Conservation (phyloP, 768 basidiomycete species). For the Pleurotus eryngii region DNA sequence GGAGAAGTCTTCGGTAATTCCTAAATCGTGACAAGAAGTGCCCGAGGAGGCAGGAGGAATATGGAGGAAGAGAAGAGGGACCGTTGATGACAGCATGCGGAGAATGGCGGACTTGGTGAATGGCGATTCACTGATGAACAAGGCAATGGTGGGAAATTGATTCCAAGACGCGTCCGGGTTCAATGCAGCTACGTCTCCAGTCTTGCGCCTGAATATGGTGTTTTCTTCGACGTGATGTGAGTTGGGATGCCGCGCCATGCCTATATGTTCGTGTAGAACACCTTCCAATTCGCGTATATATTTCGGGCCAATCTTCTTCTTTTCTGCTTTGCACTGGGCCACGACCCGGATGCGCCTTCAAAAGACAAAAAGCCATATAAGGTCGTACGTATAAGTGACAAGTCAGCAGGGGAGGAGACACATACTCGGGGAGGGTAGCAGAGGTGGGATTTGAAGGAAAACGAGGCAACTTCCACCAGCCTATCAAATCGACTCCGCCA, state of each 20-base stretch:
- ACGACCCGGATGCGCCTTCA: constrained; percentile 69
- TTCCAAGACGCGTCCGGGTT: too few relatives aligned
- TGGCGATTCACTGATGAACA: constrained; percentile 77
- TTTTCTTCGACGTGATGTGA: neutral
- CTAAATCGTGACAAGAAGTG: neutral
- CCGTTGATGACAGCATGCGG: constrained; percentile 67
- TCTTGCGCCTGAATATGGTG: neutral
- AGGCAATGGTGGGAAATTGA: constrained; percentile 50
- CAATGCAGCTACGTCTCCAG: too few relatives aligned
- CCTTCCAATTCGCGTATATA: constrained; percentile 90
- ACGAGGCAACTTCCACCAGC: constrained; percentile 89
- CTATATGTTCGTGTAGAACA: constrained; percentile 58
- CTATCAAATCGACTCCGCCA: constrained; percentile 83
- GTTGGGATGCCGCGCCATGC: constrained; percentile 8
- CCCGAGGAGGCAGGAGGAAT: constrained; percentile 45
- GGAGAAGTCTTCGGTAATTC: constrained; percentile 12
- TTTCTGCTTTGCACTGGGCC: constrained; percentile 91
- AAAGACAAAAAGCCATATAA: neutral
- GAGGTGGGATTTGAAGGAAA: neutral
- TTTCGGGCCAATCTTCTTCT: constrained; percentile 73
- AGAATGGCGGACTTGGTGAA: constrained; percentile 72
- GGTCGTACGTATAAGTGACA: neutral
- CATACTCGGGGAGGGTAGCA: too few relatives aligned
- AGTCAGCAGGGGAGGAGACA: too few relatives aligned
- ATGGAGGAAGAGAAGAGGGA: constrained; percentile 80